Conservation (phyloP, 2,329 filamentous ascomycete genomes). For the Hymenoscyphus infarciens region DNA sequence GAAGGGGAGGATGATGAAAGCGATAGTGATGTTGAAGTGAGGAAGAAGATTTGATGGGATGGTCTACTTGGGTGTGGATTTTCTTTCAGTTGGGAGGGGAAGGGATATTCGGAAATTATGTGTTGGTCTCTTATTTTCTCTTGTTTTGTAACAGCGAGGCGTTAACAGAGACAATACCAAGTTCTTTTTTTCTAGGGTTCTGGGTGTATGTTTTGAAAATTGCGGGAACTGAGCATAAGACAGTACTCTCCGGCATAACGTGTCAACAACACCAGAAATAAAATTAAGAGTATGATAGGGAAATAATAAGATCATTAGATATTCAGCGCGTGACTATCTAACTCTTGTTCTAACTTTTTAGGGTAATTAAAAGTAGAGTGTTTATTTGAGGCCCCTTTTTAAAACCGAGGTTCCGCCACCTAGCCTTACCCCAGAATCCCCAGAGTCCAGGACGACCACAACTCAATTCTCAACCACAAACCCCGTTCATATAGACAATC, state of each 20-base stretch:
- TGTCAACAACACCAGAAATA: too few species aligned
- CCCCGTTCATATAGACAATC: not conserved
- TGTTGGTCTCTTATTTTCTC: not conserved
- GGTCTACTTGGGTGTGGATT: not conserved
- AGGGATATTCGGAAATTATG: not conserved
- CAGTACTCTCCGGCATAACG: too few species aligned
- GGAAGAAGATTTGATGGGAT: conserved; percentile 26
- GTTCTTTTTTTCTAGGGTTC: not conserved
- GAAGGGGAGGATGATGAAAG: conserved; percentile 44
- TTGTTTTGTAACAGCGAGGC: conserved; percentile 6
- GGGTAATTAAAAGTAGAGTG: too few species aligned
- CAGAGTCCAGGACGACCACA: not conserved
- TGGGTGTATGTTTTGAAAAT: too few species aligned
- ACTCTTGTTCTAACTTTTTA: too few species aligned
- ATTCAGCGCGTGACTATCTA: too few species aligned
- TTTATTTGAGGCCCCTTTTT: not conserved
- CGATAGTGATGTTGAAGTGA: conserved; percentile 38
- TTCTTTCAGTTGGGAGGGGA: not conserved
- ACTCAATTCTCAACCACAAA: not conserved
- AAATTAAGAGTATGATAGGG: too few species aligned
- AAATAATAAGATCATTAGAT: too few species aligned
- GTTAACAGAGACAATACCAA: conserved; percentile 8
- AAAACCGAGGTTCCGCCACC: not conserved
- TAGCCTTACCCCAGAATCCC: conserved; percentile 3
- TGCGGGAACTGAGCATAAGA: too few species aligned